Percentiles rank a stretch among this genome's conserved stretches.
Conservation (phyloP, 257 asterid species). For the Parsonsia alboflavescens region DNA sequence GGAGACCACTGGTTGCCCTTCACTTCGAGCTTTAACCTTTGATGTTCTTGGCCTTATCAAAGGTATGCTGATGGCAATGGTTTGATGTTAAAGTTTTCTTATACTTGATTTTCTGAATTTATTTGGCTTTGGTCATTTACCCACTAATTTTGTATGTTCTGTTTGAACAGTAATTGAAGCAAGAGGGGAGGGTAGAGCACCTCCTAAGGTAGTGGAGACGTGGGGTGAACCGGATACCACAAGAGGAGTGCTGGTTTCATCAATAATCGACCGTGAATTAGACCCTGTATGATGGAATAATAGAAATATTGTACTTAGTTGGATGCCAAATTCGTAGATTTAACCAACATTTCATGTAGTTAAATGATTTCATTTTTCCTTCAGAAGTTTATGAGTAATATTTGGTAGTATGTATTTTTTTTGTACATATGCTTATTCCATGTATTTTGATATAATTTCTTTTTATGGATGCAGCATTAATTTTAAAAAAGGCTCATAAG, state of each 20-base stretch:
- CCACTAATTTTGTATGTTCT: background rate
- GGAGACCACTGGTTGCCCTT: slow-evolving; percentile 78
- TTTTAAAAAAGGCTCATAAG: background rate
- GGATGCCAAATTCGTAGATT: background rate
- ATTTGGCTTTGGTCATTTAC: background rate
- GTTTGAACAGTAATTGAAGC: slow-evolving; percentile 59
- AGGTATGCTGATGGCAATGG: slow-evolving; percentile 32
- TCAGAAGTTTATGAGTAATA: background rate
- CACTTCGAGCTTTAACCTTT: slow-evolving; percentile 70
- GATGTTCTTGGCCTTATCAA: slow-evolving; percentile 84
- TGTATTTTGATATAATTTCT: background rate
- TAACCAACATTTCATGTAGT: background rate
- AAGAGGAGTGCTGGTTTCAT: slow-evolving; percentile 59
- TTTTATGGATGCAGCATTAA: background rate
- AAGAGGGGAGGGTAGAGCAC: slow-evolving; percentile 39
- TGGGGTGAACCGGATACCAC: slow-evolving; percentile 92
- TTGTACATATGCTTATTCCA: background rate
- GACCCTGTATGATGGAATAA: slow-evolving; percentile 55
- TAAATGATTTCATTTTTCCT: background rate
- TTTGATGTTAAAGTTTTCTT: background rate
- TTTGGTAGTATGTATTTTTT: background rate
- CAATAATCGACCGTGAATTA: slow-evolving; percentile 57
- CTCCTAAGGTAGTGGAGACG: slow-evolving; percentile 62
- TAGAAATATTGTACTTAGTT: background rate
- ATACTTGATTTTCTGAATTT: background rate